Percentiles rank a stretch among this genome's conserved stretches.
phyloP scores from a whole-genome alignment of 805 yeast species.

The Nakazawaea pomicola region DNA sequence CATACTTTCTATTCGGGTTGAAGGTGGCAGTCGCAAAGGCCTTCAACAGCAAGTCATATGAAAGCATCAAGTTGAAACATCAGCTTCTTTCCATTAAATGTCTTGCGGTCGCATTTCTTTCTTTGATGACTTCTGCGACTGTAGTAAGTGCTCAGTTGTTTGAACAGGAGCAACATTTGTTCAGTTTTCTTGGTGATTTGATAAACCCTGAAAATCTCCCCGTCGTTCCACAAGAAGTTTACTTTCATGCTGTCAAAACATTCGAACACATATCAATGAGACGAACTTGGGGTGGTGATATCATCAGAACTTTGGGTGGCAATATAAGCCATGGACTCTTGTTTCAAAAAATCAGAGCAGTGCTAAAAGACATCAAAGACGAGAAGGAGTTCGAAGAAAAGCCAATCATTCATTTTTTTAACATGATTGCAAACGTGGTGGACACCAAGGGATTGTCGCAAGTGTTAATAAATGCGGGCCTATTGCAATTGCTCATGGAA shows the following conservation, averaged over 20 bases:
- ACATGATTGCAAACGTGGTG: constrained; percentile 56
- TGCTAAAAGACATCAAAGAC: constrained; percentile 44
- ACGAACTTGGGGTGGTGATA: constrained; percentile 69
- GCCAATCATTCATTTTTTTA: constrained; percentile 45
- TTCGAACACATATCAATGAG: constrained; percentile 65
- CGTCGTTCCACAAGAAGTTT: constrained; percentile 43
- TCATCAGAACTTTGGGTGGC: constrained; percentile 74
- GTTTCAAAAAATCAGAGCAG: constrained; percentile 63
- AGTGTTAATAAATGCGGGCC: constrained; percentile 68
- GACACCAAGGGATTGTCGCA: constrained; percentile 50
- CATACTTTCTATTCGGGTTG: constrained; percentile 58
- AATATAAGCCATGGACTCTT: constrained; percentile 82
- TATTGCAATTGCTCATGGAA: constrained; percentile 59
- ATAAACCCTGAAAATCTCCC: constrained; percentile 55
- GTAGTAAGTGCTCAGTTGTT: constrained; percentile 61
- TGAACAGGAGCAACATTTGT: constrained; percentile 66
- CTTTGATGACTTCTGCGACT: constrained; percentile 51
- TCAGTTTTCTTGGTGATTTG: constrained; percentile 65
- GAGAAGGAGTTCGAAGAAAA: constrained; percentile 38
- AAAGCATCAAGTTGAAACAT: constrained; percentile 50
- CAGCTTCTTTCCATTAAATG: constrained; percentile 61
- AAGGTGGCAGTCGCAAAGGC: constrained; percentile 67
- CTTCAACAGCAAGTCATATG: constrained; percentile 52
- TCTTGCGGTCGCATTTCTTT: constrained; percentile 58
- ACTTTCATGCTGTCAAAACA: constrained; percentile 58